Evolutionary conservation across 495 filamentous ascomycete genomes (phyloP).

Genomic region (Amorphotheca resinae): DNA sequence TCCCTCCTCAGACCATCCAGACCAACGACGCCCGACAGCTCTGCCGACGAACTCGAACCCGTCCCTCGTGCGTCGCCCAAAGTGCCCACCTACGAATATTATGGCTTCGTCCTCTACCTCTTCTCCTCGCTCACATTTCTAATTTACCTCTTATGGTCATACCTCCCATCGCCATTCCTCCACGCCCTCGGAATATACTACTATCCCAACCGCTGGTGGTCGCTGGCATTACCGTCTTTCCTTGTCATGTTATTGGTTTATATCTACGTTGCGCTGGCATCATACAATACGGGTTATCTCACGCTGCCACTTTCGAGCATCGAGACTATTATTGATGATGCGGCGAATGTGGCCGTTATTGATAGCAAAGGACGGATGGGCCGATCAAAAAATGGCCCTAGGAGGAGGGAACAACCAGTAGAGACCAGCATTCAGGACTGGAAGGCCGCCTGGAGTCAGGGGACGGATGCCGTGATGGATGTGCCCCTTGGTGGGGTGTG

Average conservation of each 20-base stretch:
- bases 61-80: slow-evolving; percentile 82
- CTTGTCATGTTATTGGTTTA: slow-evolving; percentile 81
- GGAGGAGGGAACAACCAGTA: slow-evolving; percentile 32
- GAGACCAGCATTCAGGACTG: slow-evolving; percentile 40
- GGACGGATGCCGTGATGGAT: slow-evolving; percentile 97
- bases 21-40: slow-evolving; percentile 83
- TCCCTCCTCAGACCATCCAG: slow-evolving; percentile 85
- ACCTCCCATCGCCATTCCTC: slow-evolving; percentile 80
- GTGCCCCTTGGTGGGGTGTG: slow-evolving; percentile 94
- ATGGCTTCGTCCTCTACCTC: slow-evolving; percentile 93
- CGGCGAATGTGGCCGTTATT: slow-evolving; percentile 71
- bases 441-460: slow-evolving; percentile 73
- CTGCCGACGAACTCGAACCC: slow-evolving; percentile 70
- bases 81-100: slow-evolving; percentile 97
- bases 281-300: slow-evolving; percentile 80
- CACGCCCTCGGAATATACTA: slow-evolving; percentile 91
- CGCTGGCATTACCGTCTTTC: slow-evolving; percentile 78
- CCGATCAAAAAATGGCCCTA: slow-evolving; percentile 36
- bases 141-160: slow-evolving; percentile 90
- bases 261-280: slow-evolving; percentile 86
- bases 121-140: slow-evolving; percentile 68
- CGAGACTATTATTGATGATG: slow-evolving; percentile 88
- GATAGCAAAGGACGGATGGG: slow-evolving; percentile 55
- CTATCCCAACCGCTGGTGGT: slow-evolving; percentile 97
- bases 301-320: slow-evolving; percentile 69